Percentiles rank a stretch among this genome's conserved stretches.
Conservation (phyloP, 495 filamentous ascomycete genomes). For the Aspergillus homomorphus region DNA sequence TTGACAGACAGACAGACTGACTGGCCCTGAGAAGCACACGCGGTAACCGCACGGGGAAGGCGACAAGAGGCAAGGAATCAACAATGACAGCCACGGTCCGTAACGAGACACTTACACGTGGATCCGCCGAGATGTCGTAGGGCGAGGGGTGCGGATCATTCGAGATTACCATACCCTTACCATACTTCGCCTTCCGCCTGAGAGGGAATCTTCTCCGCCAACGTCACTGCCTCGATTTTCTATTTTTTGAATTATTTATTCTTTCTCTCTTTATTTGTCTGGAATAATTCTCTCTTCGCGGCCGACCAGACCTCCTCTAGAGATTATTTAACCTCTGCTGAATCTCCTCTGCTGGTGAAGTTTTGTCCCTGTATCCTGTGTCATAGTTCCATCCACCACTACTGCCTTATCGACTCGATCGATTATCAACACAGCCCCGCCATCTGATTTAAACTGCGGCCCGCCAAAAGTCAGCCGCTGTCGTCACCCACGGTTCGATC, state of each 20-base stretch:
- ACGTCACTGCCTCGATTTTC: neutral
- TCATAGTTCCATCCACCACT: neutral
- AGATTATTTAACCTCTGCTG: neutral
- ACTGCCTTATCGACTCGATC: neutral
- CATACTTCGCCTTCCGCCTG: too few species aligned
- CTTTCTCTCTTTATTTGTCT: neutral
- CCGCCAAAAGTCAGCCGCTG: conserved; percentile 25
- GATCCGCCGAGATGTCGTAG: neutral
- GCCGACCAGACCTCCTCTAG: neutral
- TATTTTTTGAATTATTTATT: neutral
- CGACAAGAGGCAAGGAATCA: neutral
- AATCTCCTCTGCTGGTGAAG: neutral
- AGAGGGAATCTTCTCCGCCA: neutral
- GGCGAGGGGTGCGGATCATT: neutral
- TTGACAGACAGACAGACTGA: neutral
- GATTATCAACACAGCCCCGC: conserved; percentile 10
- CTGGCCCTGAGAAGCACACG: neutral
- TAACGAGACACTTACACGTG: conserved; percentile 6
- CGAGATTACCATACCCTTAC: neutral
- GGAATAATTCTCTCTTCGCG: neutral
- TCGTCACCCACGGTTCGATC: conserved; percentile 30
- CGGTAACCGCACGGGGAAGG: neutral
- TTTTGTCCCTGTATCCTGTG: neutral
- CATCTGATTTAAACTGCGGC: conserved; percentile 13
- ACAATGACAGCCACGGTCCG: neutral